Base-by-base conservation (phyloP, 2,329 filamentous ascomycete genomes). In the Diaporthe ampelina region DNA sequence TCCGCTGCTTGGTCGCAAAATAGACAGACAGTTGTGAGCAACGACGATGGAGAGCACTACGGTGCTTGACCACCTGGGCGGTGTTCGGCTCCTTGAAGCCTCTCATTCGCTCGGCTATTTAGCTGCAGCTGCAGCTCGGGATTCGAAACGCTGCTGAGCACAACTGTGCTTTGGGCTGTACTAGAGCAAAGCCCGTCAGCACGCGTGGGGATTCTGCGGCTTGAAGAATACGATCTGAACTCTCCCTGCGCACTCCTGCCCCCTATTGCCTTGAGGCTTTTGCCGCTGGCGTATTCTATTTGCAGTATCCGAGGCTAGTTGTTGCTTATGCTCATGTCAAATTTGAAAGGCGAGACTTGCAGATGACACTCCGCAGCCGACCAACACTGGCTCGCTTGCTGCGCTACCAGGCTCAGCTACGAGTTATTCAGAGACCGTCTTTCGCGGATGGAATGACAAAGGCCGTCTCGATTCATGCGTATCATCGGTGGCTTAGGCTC, bases 91-190 rank as follows among this genome's bases (percentile, higher is more conserved):
- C 15, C 29, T 26, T 11, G 13, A 67, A 19, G 37, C 9, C 11
- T 52, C 21, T 37, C n/a, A 68, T 68, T 68, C 45, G 43, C 32
- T 52, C 45, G 29, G 21, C 8, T 52, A 19, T 1, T 54, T 54
- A 52, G 45, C 63, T 68, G 63, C 63, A 68, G 21, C 21, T 68
- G n/a, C 2, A n/a, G 17, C 32, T n/a, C 58, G 21, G 29, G 32
- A 21, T 52, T 19, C 29, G 32, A 26, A n/a, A 48, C 52, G 48
- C 8, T 17, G 26, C 32, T 35, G 32, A 52, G 63, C 63, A 68
- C 63, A 68, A 54, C 7, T 68, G 63, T 68, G 63, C 63, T n/a
- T 54, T 68, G 21, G 21, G 45, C 13, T 26, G 17, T 21, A 21
- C 32, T 2, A 15, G 17, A 52, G 11, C 54, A 35, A 0, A 24